Conservation (phyloP, 768 basidiomycete species). For the Tephrocybe rancida region DNA sequence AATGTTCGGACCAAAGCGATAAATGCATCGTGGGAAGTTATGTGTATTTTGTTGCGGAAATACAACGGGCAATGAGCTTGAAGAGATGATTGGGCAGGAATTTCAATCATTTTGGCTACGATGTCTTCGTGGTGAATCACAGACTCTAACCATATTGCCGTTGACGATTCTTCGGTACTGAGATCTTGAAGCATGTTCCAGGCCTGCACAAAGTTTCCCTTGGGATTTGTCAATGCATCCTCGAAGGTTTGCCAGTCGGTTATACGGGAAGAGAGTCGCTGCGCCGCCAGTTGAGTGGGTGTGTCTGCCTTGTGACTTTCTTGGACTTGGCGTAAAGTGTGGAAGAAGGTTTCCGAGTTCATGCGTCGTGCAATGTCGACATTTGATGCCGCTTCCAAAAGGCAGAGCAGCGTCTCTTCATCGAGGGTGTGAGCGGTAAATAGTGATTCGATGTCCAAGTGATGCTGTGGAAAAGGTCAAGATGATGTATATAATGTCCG, state of each 20-base stretch:
- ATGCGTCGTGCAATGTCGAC: constrained; percentile 62
- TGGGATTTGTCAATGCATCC: constrained; percentile 57
- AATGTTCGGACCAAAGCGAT: constrained; percentile 65
- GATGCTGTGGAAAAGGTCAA: constrained; percentile 41
- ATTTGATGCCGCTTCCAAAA: constrained; percentile 70
- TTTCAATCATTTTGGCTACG: constrained; percentile 43
- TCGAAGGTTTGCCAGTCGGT: constrained; percentile 63
- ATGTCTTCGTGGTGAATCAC: constrained; percentile 64
- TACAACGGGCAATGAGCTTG: constrained; percentile 39
- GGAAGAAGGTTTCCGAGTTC: constrained; percentile 43
- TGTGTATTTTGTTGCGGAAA: constrained; percentile 29
- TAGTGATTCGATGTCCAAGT: constrained; percentile 53
- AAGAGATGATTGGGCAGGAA: constrained; percentile 34
- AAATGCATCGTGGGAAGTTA: constrained; percentile 56
- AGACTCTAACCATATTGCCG: constrained; percentile 74
- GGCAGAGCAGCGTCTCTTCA: constrained; percentile 52
- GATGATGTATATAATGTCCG: not conserved
- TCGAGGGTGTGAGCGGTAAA: constrained; percentile 59
- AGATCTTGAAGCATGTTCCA: constrained; percentile 60
- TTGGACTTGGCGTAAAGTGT: constrained; percentile 39
- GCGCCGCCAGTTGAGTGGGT: constrained; percentile 45
- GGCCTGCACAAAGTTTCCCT: constrained; percentile 52
- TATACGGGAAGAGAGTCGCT: constrained; percentile 51
- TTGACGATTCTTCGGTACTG: constrained; percentile 62
- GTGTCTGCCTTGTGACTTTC: constrained; percentile 38